Percentiles rank a stretch among this genome's conserved stretches.
These are phyloP conservation scores for Botrytis galanthina DNA, from an alignment of 2,329 filamentous ascomycete species.

Conservation along the genomic window DNA sequence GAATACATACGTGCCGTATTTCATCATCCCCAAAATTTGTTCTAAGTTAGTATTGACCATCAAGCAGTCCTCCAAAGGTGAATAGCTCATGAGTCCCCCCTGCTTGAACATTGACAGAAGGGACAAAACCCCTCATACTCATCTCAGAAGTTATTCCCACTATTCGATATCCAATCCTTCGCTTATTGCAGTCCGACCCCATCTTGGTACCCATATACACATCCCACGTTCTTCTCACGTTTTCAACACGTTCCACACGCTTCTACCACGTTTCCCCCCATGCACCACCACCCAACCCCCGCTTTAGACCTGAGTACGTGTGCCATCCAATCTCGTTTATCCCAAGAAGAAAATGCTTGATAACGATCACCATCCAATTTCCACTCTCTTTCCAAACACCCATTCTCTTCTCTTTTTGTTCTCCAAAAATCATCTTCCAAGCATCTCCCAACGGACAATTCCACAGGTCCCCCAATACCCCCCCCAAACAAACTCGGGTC, in stretches of 20 bases:
- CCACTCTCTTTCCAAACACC: not conserved
- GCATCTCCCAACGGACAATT: not conserved
- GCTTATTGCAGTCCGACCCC: not conserved
- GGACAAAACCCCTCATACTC: not conserved
- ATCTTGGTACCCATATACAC: not conserved
- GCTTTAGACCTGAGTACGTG: not conserved
- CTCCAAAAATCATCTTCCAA: not conserved
- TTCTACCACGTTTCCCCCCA: not conserved
- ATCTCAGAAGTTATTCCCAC: not conserved
- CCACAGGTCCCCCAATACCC: not conserved
- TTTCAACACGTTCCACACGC: not conserved
- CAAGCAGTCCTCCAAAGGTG: no score
- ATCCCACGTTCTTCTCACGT: not conserved
- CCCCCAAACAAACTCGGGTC: not conserved
- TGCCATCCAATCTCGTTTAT: not conserved
- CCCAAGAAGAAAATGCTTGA: not conserved
- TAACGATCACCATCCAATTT: not conserved
- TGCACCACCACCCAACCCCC: not conserved
- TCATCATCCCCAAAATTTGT: not conserved
- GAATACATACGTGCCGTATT: not conserved
- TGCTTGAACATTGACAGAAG: not conserved
- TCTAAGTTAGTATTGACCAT: not conserved
- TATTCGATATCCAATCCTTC: not conserved
- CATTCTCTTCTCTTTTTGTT: not conserved
- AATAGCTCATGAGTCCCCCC: fast-evolving